Evolutionary conservation across 768 basidiomycete genomes (phyloP), one percentile per base, ranked within the genome.

Genomic region (Psilocybe sp.): DNA sequence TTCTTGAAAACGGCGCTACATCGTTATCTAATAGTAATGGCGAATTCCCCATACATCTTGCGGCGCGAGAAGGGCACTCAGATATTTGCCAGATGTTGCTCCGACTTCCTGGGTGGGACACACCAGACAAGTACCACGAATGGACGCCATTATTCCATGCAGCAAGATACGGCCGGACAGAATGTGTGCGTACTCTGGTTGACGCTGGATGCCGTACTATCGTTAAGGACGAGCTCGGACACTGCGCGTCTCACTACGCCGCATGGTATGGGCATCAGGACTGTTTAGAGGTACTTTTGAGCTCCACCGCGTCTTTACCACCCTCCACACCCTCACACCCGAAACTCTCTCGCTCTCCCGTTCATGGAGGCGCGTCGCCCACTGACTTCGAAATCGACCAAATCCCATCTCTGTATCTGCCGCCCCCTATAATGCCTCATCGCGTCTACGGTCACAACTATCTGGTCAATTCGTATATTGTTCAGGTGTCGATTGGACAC

Each of bases 101-200:
- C 4, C 73, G 73, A 28, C 82, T 82, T 36, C 86, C 82, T 43
- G 92, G 85, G 35, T 92, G 85, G 84, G 92, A 92, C 66, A 76
- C 80, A 7, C 84, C 87, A 1, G 97, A 99, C 76, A 98, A 95
- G 69, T 98, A 96, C 67, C 89, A 96, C 63, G 92, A 97, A 65
- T 98, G 96, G 93, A 98, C 95, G 6, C 97, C 97, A 19, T 76
- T 98, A 39, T 93, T 95, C 62, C 95, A 98, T 67, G 93, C 97
- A 2, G 87, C 94, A 5, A 85, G 92, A 34, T 87, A 92, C 54
- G 94, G 95, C 1, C 87, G 85, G 55, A 68, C 76, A 14, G 74
- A 74, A 6, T 96, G 90, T 61, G 79, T 98, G 37, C 70, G 72
- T 35, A 76, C 89, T n/a, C 77, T 98, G 16, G 74, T 98, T 7